phyloP scores from a whole-genome alignment of 805 yeast species.

The Saccharomycopsis oosterbeekiorum region DNA sequence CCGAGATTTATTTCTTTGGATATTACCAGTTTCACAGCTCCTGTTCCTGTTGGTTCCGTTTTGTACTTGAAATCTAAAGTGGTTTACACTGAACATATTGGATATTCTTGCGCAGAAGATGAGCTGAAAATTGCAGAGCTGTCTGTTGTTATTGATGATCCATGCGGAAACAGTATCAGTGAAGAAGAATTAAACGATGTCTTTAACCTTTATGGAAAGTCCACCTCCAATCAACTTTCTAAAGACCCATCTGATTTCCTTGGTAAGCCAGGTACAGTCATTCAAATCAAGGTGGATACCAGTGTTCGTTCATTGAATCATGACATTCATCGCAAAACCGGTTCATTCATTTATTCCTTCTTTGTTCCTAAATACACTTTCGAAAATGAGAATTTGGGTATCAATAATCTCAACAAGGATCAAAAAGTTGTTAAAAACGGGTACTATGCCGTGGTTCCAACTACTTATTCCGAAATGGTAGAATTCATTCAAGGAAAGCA shows the following conservation, averaged over 20 bases:
- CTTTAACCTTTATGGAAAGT: constrained; percentile 41
- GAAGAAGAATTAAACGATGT: constrained; percentile 19
- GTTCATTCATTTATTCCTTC: constrained; percentile 82
- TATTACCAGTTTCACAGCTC: constrained; percentile 84
- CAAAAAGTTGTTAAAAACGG: constrained; percentile 34
- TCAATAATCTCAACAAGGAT: constrained; percentile 20
- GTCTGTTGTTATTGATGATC: not conserved
- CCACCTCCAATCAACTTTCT: constrained; percentile 38
- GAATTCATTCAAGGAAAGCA: constrained; percentile 83
- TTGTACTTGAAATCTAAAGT: constrained; percentile 73
- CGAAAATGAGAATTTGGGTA: constrained; percentile 22
- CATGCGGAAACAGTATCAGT: constrained; percentile 1
- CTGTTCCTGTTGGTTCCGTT: constrained; percentile 93
- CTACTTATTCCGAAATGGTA: constrained; percentile 87
- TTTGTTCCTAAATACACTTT: constrained; percentile 57
- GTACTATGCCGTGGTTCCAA: constrained; percentile 73
- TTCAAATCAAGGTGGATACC: constrained; percentile 86
- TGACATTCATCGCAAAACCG: constrained; percentile 57
- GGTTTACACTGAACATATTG: constrained; percentile 77
- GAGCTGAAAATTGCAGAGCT: not conserved
- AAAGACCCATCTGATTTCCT: constrained; percentile 48
- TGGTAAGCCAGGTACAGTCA: constrained; percentile 71
- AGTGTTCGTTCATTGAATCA: constrained; percentile 60
- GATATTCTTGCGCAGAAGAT: constrained; percentile 18
- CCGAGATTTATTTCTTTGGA: constrained; percentile 88